phyloP scores from a whole-genome alignment of 305 asterid species.

The Fraxinus xanthoxyloides region DNA sequence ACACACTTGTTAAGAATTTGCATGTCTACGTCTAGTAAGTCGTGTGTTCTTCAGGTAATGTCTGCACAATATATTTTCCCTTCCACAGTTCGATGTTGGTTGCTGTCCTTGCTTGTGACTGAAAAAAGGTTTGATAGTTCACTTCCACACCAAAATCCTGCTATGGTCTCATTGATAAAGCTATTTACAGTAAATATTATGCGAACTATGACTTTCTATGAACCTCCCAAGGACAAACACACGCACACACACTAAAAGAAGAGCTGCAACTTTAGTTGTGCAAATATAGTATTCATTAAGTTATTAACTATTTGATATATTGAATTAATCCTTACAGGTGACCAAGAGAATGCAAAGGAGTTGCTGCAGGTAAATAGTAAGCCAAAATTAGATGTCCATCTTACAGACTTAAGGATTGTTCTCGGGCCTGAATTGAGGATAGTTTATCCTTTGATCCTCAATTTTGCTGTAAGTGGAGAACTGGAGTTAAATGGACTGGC shows the following conservation, averaged over 20 bases:
- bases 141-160: background rate
- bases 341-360: conserved; percentile 73
- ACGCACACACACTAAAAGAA: background rate
- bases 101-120: background rate
- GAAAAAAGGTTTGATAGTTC: background rate
- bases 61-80: background rate
- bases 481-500: conserved; percentile 95
- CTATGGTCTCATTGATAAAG: background rate
- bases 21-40: background rate
- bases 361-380: conserved; percentile 67
- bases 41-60: background rate
- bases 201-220: background rate
- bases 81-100: background rate
- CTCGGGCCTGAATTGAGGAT: conserved; percentile 96
- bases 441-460: conserved; percentile 89
- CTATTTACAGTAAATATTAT: background rate
- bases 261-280: conserved; percentile 11
- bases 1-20: background rate
- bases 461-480: conserved; percentile 97
- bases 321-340: conserved; percentile 47
- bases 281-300: conserved; percentile 5
- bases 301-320: conserved; percentile 14
- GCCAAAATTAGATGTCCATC: conserved; percentile 83
- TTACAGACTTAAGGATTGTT: conserved; percentile 74
- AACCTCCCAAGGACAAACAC: background rate